Conservation (phyloP, 768 basidiomycete species). For the Kwoniella heveanensis region DNA sequence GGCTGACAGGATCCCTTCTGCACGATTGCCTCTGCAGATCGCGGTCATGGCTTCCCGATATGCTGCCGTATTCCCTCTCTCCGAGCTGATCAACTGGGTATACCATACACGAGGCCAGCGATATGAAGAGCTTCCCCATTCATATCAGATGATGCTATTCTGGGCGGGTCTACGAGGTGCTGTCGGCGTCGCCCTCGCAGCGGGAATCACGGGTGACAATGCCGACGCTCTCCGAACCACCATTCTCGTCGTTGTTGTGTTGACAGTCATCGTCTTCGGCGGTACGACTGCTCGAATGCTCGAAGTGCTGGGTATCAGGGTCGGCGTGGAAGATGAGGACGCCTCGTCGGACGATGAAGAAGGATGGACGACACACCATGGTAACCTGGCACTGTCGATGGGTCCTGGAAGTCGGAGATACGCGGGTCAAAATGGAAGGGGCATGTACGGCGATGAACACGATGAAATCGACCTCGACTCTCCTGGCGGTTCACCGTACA, state of each 20-base stretch:
- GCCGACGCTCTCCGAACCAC: conserved; percentile 88
- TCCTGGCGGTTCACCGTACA: conserved; percentile 45
- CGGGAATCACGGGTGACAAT: conserved; percentile 91
- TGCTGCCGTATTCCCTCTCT: conserved; percentile 91
- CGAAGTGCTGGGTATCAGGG: conserved; percentile 91
- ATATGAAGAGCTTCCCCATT: conserved; percentile 88
- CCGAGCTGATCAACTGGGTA: conserved; percentile 92
- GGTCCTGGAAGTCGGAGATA: conserved; percentile 48
- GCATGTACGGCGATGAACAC: conserved; percentile 46
- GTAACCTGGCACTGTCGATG: conserved; percentile 44
- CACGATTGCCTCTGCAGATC: too few species aligned
- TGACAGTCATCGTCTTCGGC: conserved; percentile 91
- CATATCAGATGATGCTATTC: conserved; percentile 99
- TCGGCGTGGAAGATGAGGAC: conserved; percentile 90
- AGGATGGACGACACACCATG: conserved; percentile 49
- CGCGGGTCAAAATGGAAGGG: conserved; percentile 43
- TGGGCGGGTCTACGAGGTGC: conserved; percentile 97
- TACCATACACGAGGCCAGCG: conserved; percentile 82
- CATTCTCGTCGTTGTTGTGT: conserved; percentile 90
- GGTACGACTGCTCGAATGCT: conserved; percentile 98
- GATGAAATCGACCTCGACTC: conserved; percentile 43
- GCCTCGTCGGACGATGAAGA: conserved; percentile 62
- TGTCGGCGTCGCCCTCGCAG: conserved; percentile 94
- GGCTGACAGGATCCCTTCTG: too few species aligned
- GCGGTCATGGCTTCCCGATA: conserved; percentile 94